Evolutionary conservation across 306 rosid species (phyloP).

Genomic region (Begonia masoniana): DNA sequence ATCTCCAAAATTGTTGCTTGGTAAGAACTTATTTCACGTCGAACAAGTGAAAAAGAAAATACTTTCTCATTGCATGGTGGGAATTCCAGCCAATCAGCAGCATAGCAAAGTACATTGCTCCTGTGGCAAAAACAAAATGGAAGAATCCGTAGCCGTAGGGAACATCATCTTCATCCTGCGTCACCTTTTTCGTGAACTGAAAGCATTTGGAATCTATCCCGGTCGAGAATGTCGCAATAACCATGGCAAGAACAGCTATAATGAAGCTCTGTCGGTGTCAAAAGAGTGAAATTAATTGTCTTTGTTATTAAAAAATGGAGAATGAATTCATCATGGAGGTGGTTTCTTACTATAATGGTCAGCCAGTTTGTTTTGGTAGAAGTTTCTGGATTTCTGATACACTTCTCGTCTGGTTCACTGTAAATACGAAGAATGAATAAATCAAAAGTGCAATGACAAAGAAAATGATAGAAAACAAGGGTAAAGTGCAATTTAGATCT

Average conservation of each 20-base stretch:
- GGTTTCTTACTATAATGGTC: slow-evolving; percentile 50
- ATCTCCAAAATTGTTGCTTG: neutral
- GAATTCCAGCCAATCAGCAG: slow-evolving; percentile 83
- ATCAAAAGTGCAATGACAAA: neutral
- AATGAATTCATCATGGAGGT: neutral
- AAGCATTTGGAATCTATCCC: slow-evolving; percentile 92
- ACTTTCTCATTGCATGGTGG: slow-evolving; percentile 70
- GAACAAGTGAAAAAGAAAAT: slow-evolving; percentile 5
- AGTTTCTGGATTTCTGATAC: slow-evolving; percentile 45
- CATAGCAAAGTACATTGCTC: slow-evolving; percentile 99
- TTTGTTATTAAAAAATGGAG: neutral
- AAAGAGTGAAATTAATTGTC: neutral
- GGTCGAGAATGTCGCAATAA: slow-evolving; percentile 82
- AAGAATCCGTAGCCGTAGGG: slow-evolving; percentile 99
- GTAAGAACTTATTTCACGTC: neutral
- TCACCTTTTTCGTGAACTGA: slow-evolving; percentile 59
- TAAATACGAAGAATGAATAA: neutral
- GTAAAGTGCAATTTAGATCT: no score
- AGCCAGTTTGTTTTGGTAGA: slow-evolving; percentile 70
- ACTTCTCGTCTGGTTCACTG: slow-evolving; percentile 73
- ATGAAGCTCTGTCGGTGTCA: slow-evolving; percentile 59
- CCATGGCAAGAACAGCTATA: slow-evolving; percentile 59
- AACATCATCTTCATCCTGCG: slow-evolving; percentile 56
- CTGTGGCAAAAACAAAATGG: slow-evolving; percentile 90
- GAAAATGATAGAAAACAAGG: neutral